A percentile compares a stretch with the other conserved stretches of the same genome.
Conservation (phyloP, 129 eudicot species). For the Erigeron canadensis region DNA sequence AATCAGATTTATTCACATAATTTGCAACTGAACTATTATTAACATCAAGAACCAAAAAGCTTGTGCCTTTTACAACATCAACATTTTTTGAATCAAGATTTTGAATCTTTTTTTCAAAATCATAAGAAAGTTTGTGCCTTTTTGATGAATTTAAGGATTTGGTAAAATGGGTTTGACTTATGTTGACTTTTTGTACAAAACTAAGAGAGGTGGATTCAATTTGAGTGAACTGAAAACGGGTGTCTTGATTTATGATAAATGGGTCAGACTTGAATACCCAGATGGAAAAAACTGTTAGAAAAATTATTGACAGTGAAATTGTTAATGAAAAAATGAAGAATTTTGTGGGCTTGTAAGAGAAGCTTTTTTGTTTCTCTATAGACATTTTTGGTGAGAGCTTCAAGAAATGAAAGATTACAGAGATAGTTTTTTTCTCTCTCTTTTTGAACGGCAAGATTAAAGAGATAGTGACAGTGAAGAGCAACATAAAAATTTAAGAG, state of each 20-base stretch:
- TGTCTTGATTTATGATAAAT: constrained; percentile 32
- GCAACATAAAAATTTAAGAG: neutral
- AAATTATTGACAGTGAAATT: constrained; percentile 46
- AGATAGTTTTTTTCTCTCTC: too few relatives aligned
- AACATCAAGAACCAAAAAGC: neutral
- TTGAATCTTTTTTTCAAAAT: constrained; percentile 3
- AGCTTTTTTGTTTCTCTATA: constrained; percentile 74
- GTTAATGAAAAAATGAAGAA: constrained; percentile 55
- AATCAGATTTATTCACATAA: constrained; percentile 25
- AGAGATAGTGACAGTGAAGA: neutral
- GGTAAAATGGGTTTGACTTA: constrained; percentile 39
- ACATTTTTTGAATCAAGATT: constrained; percentile 13
- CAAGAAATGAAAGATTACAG: constrained; percentile 17
- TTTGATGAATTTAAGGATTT: constrained; percentile 43
- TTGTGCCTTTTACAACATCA: constrained; percentile 34
- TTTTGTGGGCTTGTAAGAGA: constrained; percentile 59
- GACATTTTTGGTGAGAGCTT: constrained; percentile 8
- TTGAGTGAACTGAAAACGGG: constrained; percentile 37
- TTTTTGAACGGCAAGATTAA: neutral
- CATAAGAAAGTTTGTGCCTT: constrained; percentile 18
- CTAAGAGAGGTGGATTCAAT: constrained; percentile 16
- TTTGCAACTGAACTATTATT: constrained; percentile 23
- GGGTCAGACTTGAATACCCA: constrained; percentile 51
- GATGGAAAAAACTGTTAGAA: constrained; percentile 48
- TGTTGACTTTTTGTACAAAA: constrained; percentile 15